phyloP scores from a whole-genome alignment of 2,329 filamentous ascomycete genomes.

The Verticillium zaregamsianum region DNA sequence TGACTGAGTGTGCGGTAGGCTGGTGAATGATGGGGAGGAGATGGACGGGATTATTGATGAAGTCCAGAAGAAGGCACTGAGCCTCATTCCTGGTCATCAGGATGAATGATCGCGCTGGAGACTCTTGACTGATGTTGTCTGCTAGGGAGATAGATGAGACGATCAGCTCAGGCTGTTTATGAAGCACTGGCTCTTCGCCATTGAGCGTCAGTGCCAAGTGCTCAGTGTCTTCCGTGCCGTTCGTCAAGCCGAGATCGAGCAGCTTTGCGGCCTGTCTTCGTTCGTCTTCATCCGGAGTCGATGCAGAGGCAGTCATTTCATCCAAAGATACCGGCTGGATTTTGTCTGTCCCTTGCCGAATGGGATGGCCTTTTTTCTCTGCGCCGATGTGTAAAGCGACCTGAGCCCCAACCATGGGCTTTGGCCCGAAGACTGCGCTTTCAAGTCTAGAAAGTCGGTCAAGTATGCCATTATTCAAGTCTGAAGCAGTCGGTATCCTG shows the following conservation, averaged over 20 bases:
- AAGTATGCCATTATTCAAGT: too few relatives aligned
- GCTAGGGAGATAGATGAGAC: neutral
- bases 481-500: too few relatives aligned
- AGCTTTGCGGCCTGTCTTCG: neutral
- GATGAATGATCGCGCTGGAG: conserved; percentile 1
- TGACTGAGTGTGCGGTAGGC: conserved; percentile 12
- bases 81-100: conserved; percentile 19
- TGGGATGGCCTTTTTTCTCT: too few relatives aligned
- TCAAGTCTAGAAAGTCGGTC: too few relatives aligned
- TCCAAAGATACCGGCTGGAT: neutral
- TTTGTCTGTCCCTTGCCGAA: too few relatives aligned
- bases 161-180: neutral
- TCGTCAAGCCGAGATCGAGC: neutral
- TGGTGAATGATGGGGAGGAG: conserved; percentile 21
- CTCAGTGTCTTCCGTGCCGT: neutral
- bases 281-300: neutral
- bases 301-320: neutral
- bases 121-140: neutral
- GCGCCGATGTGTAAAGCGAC: too few relatives aligned
- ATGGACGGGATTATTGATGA: conserved; percentile 20
- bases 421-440: too few relatives aligned
- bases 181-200: neutral
- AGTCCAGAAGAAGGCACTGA: conserved; percentile 20
- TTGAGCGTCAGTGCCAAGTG: neutral
- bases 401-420: too few relatives aligned